Evolutionary conservation across 108 stramenopile species (phyloP).

Genomic region (Nitzschia sp.): DNA sequence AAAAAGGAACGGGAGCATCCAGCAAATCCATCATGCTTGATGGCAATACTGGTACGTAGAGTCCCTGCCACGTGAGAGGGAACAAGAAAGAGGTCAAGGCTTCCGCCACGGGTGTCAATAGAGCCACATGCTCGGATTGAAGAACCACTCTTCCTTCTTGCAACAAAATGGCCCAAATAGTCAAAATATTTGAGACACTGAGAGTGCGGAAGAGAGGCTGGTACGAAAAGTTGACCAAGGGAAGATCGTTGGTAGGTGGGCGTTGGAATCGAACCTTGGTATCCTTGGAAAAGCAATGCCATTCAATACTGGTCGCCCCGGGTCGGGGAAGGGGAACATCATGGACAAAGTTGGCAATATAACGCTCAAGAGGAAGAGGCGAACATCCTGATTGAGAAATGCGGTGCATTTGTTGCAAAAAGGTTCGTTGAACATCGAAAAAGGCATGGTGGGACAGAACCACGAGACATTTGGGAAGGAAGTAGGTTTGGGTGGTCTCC

Average conservation of each 20-base stretch:
- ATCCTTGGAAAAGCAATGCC: conserved; percentile 21
- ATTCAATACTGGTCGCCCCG: conserved; percentile 31
- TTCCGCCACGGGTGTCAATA: conserved; percentile 79
- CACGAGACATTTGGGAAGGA: conserved; percentile 80
- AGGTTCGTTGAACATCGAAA: conserved; percentile 64
- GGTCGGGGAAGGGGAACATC: conserved; percentile 85
- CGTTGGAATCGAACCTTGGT: conserved; percentile 39
- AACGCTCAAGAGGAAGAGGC: conserved; percentile 86
- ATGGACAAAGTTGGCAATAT: conserved; percentile 78
- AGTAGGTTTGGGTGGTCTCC: conserved; percentile 30
- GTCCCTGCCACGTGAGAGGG: conserved; percentile 79
- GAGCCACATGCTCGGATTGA: conserved; percentile 50
- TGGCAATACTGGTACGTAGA: conserved; percentile 78
- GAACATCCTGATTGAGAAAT: conserved; percentile 48
- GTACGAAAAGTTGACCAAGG: conserved; percentile 74
- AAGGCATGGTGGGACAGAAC: conserved; percentile 88
- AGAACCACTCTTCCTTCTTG: conserved; percentile 74
- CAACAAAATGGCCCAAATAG: conserved; percentile 70
- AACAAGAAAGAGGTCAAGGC: conserved; percentile 74
- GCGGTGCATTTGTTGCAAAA: conserved; percentile 73
- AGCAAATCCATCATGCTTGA: conserved; percentile 66
- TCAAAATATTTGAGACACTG: conserved; percentile 60
- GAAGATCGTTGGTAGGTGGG: conserved; percentile 69
- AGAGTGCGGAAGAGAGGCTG: conserved; percentile 76
- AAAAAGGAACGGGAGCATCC: conserved; percentile 85